Evolutionary conservation across 768 basidiomycete genomes (phyloP), one percentile per base, ranked within the genome.

Genomic region (Tephrocybe sp.): DNA sequence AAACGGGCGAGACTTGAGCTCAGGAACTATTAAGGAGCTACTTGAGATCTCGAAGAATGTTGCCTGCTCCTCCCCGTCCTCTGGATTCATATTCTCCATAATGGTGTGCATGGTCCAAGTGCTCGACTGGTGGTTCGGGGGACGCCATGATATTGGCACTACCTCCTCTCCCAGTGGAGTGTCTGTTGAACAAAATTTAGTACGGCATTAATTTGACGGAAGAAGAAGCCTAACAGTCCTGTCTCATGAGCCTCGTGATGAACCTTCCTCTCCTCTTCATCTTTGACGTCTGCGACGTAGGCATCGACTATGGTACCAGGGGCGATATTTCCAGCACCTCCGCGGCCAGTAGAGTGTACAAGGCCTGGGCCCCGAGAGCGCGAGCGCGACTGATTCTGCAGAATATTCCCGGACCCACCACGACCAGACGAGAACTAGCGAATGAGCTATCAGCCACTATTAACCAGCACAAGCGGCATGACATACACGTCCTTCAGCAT

Each of bases 141-240:
- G 52, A 17, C 22, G 43, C n/a, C 0, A 76, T 78, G 17, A 87
- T 59, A 55, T 88, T 88, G 2, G 82, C 87, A 5, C 64, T 54
- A n/a, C 87, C 86, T 32, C 87, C 86, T 44, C 87, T 80, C 39
- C 85, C 85, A 0, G 78, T 81, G 4, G 84, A 86, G 62, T 87
- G 84, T 12, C 82, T 84, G 48, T n/a, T 20, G 19, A 4, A 17
- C 33, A 42, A n/a, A 26, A 1, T 63, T 59, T n/a, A 51, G 38
- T 8, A 36, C 19, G 38, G n/a, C 35, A 6, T 4, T 1, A 4
- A 31, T 30, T 4, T 1, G 1, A 10, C 14, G n/a, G 5, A 30
- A 26, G 23, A 16, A 35, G 26, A 16, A 10, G 14, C 32, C 45
- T 3, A 20, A 42, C 51, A 47, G 4, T 36, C 39, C 45, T 17